A percentile compares a stretch with the other conserved stretches of the same genome.
Evolutionary conservation across 78 protist genomes (phyloP).

Genomic region (Chrysochromulina parva): DNA sequence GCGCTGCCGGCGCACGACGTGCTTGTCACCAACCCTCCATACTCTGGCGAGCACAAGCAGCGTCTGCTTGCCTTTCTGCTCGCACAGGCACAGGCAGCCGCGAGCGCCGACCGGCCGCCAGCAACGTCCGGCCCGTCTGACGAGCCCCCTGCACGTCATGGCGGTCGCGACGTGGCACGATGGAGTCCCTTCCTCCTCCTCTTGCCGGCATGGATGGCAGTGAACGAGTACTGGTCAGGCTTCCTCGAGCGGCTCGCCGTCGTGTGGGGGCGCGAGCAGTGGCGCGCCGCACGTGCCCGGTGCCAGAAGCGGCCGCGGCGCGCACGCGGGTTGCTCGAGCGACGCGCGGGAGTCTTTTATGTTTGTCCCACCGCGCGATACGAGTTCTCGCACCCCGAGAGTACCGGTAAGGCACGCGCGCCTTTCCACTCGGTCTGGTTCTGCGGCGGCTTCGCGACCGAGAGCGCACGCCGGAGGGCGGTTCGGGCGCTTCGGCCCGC

Average conservation of each 20-base stretch:
- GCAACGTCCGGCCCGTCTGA: not conserved
- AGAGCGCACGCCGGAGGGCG: not conserved
- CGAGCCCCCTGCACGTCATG: too few species aligned
- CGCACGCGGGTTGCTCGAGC: not conserved
- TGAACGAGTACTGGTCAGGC: not conserved
- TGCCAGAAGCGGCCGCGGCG: not conserved
- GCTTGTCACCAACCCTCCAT: not conserved
- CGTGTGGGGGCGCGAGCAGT: not conserved
- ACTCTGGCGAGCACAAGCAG: not conserved
- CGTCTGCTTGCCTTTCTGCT: not conserved
- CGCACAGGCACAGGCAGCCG: not conserved
- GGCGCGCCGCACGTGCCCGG: not conserved
- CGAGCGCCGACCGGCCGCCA: not conserved
- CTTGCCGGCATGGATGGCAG: not conserved
- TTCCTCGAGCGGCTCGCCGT: not conserved
- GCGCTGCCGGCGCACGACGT: not conserved
- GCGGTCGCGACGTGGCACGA: too few species aligned
- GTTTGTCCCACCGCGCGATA: not conserved
- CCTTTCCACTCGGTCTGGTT: not conserved
- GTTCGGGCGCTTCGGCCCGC: not conserved
- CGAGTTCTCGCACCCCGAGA: not conserved
- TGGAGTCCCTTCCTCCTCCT: not conserved
- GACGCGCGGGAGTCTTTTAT: not conserved
- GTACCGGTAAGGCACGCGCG: not conserved
- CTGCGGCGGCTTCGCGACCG: not conserved